Evolutionary conservation across 2,329 filamentous ascomycete genomes (phyloP).

Genomic region (Neocucurbitaria cava): DNA sequence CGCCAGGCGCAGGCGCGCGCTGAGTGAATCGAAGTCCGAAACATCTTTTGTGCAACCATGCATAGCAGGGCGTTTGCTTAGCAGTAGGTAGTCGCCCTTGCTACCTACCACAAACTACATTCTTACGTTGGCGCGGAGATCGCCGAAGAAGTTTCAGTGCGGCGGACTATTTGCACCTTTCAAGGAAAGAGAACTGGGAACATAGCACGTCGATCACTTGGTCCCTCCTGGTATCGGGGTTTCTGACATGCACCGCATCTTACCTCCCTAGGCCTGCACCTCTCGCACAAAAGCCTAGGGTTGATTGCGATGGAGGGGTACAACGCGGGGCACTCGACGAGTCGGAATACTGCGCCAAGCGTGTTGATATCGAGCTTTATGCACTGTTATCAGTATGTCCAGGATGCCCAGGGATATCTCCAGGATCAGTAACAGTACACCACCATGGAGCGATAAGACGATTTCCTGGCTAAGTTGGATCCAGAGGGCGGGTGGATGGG

Average conservation of each 20-base stretch:
- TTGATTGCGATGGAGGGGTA: slow-evolving; percentile 18
- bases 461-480: slow-evolving; percentile 1
- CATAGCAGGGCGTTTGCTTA: slow-evolving; percentile 9
- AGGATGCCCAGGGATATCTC: neutral
- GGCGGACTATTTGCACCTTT: neutral
- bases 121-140: neutral
- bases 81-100: neutral
- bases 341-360: slow-evolving; percentile 17
- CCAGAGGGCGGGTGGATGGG: slow-evolving; percentile 9
- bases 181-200: neutral
- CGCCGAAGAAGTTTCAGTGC: neutral
- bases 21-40: slow-evolving; percentile 21
- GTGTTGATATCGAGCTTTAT: slow-evolving; percentile 21
- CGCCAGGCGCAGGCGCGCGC: slow-evolving; percentile 27
- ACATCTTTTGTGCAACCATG: slow-evolving; percentile 10
- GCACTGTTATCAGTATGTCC: slow-evolving; percentile 29
- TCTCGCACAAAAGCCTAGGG: slow-evolving; percentile 4
- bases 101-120: neutral
- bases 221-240: neutral
- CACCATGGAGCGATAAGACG: slow-evolving; percentile 14
- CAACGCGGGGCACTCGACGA: slow-evolving; percentile 18
- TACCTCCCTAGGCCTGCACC: slow-evolving; percentile 2
- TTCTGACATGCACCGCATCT: neutral
- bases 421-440: neutral
- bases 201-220: neutral